Conservation (phyloP, 306 rosid genomes). For the Amphicarpaea edgeworthii region DNA sequence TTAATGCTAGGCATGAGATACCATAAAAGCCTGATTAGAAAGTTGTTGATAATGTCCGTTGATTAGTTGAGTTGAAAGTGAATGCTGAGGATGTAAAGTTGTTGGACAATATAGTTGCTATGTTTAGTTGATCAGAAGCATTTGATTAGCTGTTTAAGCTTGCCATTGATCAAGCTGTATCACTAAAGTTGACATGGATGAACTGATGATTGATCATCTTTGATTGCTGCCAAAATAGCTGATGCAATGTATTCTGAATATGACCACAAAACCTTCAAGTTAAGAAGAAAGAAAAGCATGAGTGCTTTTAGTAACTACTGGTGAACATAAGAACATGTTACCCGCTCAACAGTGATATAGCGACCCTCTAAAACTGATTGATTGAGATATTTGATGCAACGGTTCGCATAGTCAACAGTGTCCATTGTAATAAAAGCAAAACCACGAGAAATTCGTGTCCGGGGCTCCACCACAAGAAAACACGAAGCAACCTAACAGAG, state of each 20-base stretch:
- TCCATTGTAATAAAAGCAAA: constrained; percentile 97
- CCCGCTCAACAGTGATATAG: constrained; percentile 95
- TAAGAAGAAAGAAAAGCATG: constrained; percentile 61
- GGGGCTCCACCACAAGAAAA: constrained; percentile 96
- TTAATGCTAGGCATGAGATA: constrained; percentile 80
- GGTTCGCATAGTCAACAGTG: constrained; percentile 76
- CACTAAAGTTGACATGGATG: constrained; percentile 96
- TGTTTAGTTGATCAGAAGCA: constrained; percentile 95
- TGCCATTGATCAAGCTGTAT: constrained; percentile 97
- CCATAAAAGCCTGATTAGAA: constrained; percentile 93
- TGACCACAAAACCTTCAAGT: constrained; percentile 93
- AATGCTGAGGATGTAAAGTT: constrained; percentile 97
- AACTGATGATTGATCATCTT: constrained; percentile 96
- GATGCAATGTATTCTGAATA: constrained; percentile 95
- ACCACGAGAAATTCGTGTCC: constrained; percentile 90
- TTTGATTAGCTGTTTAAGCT: constrained; percentile 94
- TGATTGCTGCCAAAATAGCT: constrained; percentile 98
- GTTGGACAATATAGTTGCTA: constrained; percentile 98
- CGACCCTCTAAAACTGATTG: constrained; percentile 97
- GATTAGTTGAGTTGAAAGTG: constrained; percentile 97
- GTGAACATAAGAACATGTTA: constrained; percentile 50
- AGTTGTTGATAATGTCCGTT: constrained; percentile 98
- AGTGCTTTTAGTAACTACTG: constrained; percentile 43
- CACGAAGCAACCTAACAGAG: constrained; percentile 86
- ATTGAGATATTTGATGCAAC: constrained; percentile 91